Evolutionary conservation across 2,329 filamentous ascomycete genomes (phyloP).

Genomic region (Leptographium procerum): DNA sequence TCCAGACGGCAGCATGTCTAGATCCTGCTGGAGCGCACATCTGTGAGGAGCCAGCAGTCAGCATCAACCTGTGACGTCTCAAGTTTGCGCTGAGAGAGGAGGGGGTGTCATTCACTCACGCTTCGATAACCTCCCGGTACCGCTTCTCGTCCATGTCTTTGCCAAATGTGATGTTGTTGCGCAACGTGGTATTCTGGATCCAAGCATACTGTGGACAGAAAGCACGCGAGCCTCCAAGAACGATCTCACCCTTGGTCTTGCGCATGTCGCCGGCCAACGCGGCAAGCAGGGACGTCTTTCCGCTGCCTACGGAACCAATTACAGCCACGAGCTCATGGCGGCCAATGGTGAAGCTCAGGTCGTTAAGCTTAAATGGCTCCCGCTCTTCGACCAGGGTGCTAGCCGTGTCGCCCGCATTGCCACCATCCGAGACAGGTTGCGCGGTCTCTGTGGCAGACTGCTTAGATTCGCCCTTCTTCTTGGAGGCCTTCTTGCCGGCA

Average conservation of each 20-base stretch:
- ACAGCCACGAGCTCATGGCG: slow-evolving; percentile 70
- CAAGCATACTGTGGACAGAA: slow-evolving; percentile 96
- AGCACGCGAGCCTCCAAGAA: slow-evolving; percentile 67
- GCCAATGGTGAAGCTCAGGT: slow-evolving; percentile 55
- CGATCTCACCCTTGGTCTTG: slow-evolving; percentile 61
- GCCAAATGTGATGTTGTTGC: slow-evolving; percentile 85
- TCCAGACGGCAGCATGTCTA: slow-evolving; percentile 85
- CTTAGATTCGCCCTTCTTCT: not conserved
- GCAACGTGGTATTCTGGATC: slow-evolving; percentile 87
- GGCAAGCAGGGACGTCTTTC: slow-evolving; percentile 81
- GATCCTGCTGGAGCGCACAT: slow-evolving; percentile 72
- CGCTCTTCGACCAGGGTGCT: slow-evolving; percentile 46
- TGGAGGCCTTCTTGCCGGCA: no score
- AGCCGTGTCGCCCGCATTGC: slow-evolving; percentile 37
- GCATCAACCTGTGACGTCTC: not conserved
- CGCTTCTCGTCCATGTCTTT: slow-evolving; percentile 63
- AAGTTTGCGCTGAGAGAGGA: no score
- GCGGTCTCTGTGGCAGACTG: not conserved
- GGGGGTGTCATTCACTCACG: no score
- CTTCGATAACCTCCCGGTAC: slow-evolving; percentile 76
- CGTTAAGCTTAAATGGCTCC: slow-evolving; percentile 62
- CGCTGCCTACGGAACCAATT: slow-evolving; percentile 82
- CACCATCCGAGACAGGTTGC: slow-evolving; percentile 18
- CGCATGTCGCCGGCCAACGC: slow-evolving; percentile 92
- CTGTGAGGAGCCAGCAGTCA: slow-evolving; percentile 19